These are phyloP conservation scores for Phytophthora agathidicida DNA, from an alignment of 352 stramenopile genomes.

Conservation along the genomic window DNA sequence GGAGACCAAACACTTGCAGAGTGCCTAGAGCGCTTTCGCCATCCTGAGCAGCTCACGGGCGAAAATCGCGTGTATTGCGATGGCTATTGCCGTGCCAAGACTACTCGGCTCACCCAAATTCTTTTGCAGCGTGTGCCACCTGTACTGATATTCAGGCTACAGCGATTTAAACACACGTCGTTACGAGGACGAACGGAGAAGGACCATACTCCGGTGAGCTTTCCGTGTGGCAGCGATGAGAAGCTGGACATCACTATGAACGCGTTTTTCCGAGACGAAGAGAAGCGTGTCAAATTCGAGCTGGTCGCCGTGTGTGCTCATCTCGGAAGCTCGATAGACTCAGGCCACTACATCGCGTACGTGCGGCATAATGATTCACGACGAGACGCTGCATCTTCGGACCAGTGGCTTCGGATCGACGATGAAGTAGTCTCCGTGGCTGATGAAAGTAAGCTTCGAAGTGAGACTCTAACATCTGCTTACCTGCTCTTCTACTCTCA, in stretches of 20 bases:
- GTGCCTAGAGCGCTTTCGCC: slow-evolving; percentile 57
- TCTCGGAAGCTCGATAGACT: slow-evolving; percentile 60
- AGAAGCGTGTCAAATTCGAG: slow-evolving; percentile 50
- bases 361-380: slow-evolving; percentile 20
- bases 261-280: slow-evolving; percentile 64
- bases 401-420: slow-evolving; percentile 73
- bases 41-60: slow-evolving; percentile 62
- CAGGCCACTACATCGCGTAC: slow-evolving; percentile 84
- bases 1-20: slow-evolving; percentile 49
- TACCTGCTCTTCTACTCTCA: slow-evolving; percentile 83
- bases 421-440: slow-evolving; percentile 66
- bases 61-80: slow-evolving; percentile 81
- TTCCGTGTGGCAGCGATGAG: slow-evolving; percentile 50
- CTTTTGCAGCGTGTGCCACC: slow-evolving; percentile 64
- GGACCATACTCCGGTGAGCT: slow-evolving; percentile 57
- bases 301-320: slow-evolving; percentile 79
- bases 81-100: slow-evolving; percentile 68
- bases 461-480: slow-evolving; percentile 61
- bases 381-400: slow-evolving; percentile 4
- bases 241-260: slow-evolving; percentile 68
- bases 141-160: slow-evolving; percentile 67
- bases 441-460: slow-evolving; percentile 44
- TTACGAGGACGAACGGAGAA: slow-evolving; percentile 49
- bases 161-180: slow-evolving; percentile 68
- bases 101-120: slow-evolving; percentile 71